These are phyloP conservation scores for Nakaseomyces bracarensis DNA, from an alignment of 1,139 yeast species.

Conservation along the genomic window DNA sequence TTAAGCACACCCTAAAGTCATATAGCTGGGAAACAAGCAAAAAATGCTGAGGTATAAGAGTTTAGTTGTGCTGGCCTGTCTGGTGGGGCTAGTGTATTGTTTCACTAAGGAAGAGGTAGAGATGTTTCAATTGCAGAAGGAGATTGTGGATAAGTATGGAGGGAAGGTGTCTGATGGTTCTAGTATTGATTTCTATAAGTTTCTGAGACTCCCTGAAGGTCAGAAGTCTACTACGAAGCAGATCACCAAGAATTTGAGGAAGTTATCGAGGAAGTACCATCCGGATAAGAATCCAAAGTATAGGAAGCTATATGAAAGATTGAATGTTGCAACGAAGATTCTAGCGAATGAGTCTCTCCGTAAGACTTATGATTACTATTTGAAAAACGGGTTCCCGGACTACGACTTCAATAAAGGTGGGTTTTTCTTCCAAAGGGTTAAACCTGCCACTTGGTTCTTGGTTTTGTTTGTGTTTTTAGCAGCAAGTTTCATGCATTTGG, in stretches of 20 bases:
- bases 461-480: constrained; percentile 44
- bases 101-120: constrained; percentile 60
- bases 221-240: constrained; percentile 45
- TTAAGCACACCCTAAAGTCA: too few relatives aligned
- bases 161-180: constrained; percentile 26
- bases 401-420: constrained; percentile 59
- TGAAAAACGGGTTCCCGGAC: constrained; percentile 77
- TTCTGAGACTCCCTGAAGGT: constrained; percentile 47
- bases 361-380: constrained; percentile 77
- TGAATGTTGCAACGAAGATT: constrained; percentile 67
- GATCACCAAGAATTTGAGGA: constrained; percentile 68
- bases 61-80: neutral
- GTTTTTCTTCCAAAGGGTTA: constrained; percentile 29
- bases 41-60: neutral
- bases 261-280: constrained; percentile 61
- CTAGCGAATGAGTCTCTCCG: constrained; percentile 55
- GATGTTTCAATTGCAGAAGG: constrained; percentile 67
- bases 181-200: constrained; percentile 54
- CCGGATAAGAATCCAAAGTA: constrained; percentile 61
- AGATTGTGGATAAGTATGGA: constrained; percentile 58
- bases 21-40: too few relatives aligned
- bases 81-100: constrained; percentile 16
- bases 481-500: constrained; percentile 52
- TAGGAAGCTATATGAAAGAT: constrained; percentile 50
- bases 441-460: constrained; percentile 39